phyloP scores from a whole-genome alignment of 2,329 filamentous ascomycete species.

The Pyricularia grisea region DNA sequence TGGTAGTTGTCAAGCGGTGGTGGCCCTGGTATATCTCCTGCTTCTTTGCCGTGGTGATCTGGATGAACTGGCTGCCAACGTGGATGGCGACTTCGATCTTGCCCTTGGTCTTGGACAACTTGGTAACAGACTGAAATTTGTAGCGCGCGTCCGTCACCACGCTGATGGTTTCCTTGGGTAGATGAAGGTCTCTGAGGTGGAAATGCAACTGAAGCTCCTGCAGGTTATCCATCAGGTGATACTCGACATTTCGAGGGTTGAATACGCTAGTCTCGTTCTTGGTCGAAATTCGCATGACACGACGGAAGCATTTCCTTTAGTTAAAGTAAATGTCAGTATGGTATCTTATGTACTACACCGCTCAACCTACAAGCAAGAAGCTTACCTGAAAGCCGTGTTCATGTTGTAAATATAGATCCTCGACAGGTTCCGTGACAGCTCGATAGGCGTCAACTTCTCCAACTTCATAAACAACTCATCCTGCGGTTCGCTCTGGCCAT shows the following conservation, averaged over 20 bases:
- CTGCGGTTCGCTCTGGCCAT: constrained; percentile 55
- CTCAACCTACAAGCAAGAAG: not conserved
- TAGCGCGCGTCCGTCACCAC: constrained; percentile 57
- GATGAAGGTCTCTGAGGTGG: constrained; percentile 54
- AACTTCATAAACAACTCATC: constrained; percentile 57
- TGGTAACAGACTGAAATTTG: constrained; percentile 55
- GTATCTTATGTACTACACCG: not conserved
- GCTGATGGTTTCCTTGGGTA: constrained; percentile 62
- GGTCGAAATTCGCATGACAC: constrained; percentile 50
- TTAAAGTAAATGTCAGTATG: not conserved
- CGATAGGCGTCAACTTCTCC: constrained; percentile 51
- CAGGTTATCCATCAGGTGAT: constrained; percentile 55
- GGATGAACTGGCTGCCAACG: constrained; percentile 60
- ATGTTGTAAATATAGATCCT: constrained; percentile 64
- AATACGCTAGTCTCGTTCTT: constrained; percentile 52
- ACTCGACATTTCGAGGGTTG: constrained; percentile 56
- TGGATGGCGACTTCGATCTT: constrained; percentile 61
- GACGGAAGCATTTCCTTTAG: constrained; percentile 51
- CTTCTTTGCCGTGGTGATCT: constrained; percentile 59
- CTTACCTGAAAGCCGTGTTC: constrained; percentile 58
- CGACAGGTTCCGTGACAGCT: constrained; percentile 48
- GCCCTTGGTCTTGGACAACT: constrained; percentile 60
- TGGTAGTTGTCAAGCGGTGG: constrained; percentile 49
- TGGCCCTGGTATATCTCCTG: constrained; percentile 54
- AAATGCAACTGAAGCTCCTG: constrained; percentile 59